Conservation (phyloP, 176 grass and related monocot genomes). For the Oryza officinalis region DNA sequence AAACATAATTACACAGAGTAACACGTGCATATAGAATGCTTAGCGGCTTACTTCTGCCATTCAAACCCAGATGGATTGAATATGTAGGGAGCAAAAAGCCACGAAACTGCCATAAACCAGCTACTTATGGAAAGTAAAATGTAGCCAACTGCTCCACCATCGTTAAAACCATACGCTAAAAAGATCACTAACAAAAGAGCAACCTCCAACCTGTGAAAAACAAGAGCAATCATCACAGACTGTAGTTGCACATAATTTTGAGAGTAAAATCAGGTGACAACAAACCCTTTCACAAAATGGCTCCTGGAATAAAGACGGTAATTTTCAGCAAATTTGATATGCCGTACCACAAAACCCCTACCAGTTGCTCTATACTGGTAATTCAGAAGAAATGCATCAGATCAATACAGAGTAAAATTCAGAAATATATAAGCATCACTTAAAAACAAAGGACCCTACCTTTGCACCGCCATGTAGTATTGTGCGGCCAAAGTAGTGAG, state of each 20-base stretch:
- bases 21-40: slow-evolving; percentile 25
- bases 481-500: slow-evolving; percentile 91
- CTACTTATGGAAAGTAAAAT: slow-evolving; percentile 96
- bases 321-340: slow-evolving; percentile 96
- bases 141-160: slow-evolving; percentile 82
- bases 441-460: slow-evolving; percentile 37
- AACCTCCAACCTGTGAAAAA: slow-evolving; percentile 82
- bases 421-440: not conserved
- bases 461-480: slow-evolving; percentile 95
- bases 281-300: slow-evolving; percentile 97
- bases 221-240: slow-evolving; percentile 22
- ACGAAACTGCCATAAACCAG: slow-evolving; percentile 90
- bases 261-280: slow-evolving; percentile 11
- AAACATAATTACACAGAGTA: not conserved
- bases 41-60: slow-evolving; percentile 88
- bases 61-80: slow-evolving; percentile 97
- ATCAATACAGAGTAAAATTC: slow-evolving; percentile 17
- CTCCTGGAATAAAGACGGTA: slow-evolving; percentile 90
- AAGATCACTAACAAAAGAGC: slow-evolving; percentile 68
- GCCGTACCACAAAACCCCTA: slow-evolving; percentile 83
- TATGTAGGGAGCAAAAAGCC: slow-evolving; percentile 94
- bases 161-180: slow-evolving; percentile 80
- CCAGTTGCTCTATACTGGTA: slow-evolving; percentile 88
- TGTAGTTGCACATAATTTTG: not conserved
- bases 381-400: not conserved